Conservation (phyloP, 2,329 filamentous ascomycete genomes). For the Trichophyton verrucosum region DNA sequence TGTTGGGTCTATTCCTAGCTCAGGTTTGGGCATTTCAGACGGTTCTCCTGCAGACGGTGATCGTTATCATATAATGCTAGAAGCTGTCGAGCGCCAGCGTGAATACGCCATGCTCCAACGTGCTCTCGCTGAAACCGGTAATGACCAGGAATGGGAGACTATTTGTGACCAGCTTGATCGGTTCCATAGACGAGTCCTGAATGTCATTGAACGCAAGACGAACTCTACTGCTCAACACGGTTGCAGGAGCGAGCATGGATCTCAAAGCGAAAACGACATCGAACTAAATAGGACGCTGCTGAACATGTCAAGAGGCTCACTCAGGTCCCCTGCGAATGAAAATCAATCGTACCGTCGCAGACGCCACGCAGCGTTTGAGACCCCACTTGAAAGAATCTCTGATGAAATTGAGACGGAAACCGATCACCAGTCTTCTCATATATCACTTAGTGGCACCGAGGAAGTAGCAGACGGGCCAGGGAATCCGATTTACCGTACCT, state of each 20-base stretch:
- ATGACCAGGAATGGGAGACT: constrained; percentile 11
- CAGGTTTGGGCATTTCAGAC: neutral
- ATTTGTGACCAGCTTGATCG: constrained; percentile 12
- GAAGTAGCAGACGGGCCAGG: neutral
- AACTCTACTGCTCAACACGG: constrained; percentile 10
- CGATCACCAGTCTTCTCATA: neutral
- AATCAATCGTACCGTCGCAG: neutral
- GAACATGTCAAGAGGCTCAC: neutral
- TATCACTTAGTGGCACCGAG: neutral
- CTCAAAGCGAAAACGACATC: neutral
- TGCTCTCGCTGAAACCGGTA: constrained; percentile 2
- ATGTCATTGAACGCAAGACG: constrained; percentile 10
- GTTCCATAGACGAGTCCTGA: constrained; percentile 9
- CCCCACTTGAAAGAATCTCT: neutral
- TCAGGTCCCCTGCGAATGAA: neutral
- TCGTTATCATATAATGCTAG: constrained; percentile 11
- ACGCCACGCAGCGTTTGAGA: neutral
- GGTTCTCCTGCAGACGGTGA: neutral
- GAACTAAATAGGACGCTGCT: constrained; percentile 3
- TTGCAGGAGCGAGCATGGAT: neutral
- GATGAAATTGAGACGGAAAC: neutral
- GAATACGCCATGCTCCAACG: constrained; percentile 10
- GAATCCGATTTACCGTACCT: neutral
- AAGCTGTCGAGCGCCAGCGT: constrained; percentile 8
- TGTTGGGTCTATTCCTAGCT: neutral